Conservation (phyloP, 805 yeast species). For the Metschnikowia henanensis region DNA sequence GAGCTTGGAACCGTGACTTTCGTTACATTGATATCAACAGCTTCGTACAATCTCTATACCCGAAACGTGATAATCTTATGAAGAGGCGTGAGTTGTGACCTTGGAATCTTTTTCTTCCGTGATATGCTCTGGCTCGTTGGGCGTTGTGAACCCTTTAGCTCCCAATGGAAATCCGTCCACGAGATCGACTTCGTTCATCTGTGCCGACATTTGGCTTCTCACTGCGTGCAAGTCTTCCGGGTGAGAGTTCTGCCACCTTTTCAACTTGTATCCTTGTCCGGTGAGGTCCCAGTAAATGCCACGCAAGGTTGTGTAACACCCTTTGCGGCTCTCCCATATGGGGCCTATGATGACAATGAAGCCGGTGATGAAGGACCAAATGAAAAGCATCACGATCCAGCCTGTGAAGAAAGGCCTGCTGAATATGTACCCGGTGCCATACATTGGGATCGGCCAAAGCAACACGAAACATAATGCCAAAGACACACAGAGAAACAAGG, state of each 20-base stretch:
- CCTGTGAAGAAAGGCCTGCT: constrained; percentile 79
- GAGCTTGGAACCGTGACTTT: no score
- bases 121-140: background rate
- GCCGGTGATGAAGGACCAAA: constrained; percentile 75
- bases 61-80: no score
- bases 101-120: background rate
- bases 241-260: constrained; percentile 70
- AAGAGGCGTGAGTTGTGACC: background rate
- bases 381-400: constrained; percentile 78
- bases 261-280: constrained; percentile 71
- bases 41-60: no score
- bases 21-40: no score
- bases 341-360: constrained; percentile 68
- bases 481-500: constrained; percentile 56
- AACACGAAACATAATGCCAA: constrained; percentile 65
- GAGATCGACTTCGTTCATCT: constrained; percentile 5
- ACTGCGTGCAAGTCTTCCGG: constrained; percentile 77
- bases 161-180: background rate
- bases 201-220: constrained; percentile 53
- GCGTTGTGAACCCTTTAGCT: background rate
- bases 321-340: constrained; percentile 68
- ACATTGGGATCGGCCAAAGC: constrained; percentile 95
- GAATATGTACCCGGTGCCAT: constrained; percentile 75
- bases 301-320: constrained; percentile 61
- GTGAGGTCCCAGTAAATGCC: constrained; percentile 85